Percentiles rank a stretch among this genome's conserved stretches.
Evolutionary conservation across 495 filamentous ascomycete genomes (phyloP).

Genomic region (Talaromyces proteolyticus): DNA sequence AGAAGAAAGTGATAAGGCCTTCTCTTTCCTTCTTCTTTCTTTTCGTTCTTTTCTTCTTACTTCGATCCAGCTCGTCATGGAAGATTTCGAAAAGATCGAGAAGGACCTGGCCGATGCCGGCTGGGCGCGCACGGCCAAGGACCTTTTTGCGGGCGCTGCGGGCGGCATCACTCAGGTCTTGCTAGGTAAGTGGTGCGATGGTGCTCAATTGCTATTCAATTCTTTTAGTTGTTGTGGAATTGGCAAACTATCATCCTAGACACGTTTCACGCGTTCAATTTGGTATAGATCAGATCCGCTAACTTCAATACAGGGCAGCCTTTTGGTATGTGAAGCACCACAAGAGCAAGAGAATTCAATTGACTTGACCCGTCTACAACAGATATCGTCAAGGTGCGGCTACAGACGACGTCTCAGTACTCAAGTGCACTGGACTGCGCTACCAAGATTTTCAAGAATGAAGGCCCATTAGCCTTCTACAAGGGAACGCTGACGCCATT

Average conservation of each 20-base stretch:
- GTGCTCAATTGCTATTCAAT: slow-evolving; percentile 1
- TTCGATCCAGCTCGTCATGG: slow-evolving; percentile 13
- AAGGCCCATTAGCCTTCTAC: slow-evolving; percentile 91
- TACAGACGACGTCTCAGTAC: slow-evolving; percentile 85
- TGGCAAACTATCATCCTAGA: no score
- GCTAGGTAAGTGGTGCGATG: slow-evolving; percentile 59
- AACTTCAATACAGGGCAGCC: slow-evolving; percentile 68
- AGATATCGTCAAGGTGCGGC: slow-evolving; percentile 97
- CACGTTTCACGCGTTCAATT: no score
- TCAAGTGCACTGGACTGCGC: slow-evolving; percentile 74
- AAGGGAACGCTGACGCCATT: slow-evolving; percentile 97
- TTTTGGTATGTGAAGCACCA: slow-evolving; percentile 61
- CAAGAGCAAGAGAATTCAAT: no score
- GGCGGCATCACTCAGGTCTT: slow-evolving; percentile 94
- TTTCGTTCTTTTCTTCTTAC: slow-evolving; percentile 1
- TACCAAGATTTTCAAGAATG: slow-evolving; percentile 74
- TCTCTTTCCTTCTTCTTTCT: background rate
- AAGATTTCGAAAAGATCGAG: slow-evolving; percentile 31
- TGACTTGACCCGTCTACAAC: no score
- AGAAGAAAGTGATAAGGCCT: background rate
- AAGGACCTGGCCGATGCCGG: slow-evolving; percentile 27
- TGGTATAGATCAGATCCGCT: slow-evolving; percentile 10
- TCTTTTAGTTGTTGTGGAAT: no score
- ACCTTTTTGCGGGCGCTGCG: slow-evolving; percentile 83
- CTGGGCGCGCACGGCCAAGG: slow-evolving; percentile 67